Evolutionary conservation across 2,329 filamentous ascomycete genomes (phyloP), one percentile per base, ranked within the genome.

Genomic region (Hymenoscyphus infarciens): DNA sequence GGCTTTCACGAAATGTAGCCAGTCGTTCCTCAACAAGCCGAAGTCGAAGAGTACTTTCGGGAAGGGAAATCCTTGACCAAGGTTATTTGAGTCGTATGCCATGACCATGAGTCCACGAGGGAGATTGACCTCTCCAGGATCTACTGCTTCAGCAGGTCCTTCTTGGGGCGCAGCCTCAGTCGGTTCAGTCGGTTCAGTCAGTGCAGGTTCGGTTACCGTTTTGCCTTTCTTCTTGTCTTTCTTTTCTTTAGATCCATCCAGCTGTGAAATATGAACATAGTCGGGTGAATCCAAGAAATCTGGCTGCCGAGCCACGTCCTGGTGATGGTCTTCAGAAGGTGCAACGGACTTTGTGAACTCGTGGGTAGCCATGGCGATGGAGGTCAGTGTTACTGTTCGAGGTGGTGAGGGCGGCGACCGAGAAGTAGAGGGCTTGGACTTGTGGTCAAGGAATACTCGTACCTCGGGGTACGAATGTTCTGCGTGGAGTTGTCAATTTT

Each of bases 61-160:
- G 33, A 65, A 70, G 7, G 63, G 66, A 29, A 68, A 70, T 27
- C 66, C 68, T 27, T n/a, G n/a, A n/a, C n/a, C n/a, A n/a, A n/a
- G n/a, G n/a, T 45, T 27, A 19, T 60, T 19, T 16, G 60, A 61
- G n/a, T 63, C 39, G 25, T 63, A 59, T n/a, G 66, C 66, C 52
- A 62, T 63, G 31, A 70, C 62, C 29, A 66, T 64, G 6, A 65
- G 57, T 10, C 66, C 66, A 19, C 64, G 57, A 45, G 61, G 57
- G 35, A 64, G 42, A 22, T 49, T 22, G 42, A 22, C n/a, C 25
- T 5, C n/a, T 22, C 42, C 42, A 8, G 42, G n/a, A 8, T 22
- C 42, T 49, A 49, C n/a, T 22, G 19, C 19, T 22, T 22, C 42
- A 22, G 19, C 10, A 11, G 42, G 19, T 11, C 25, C n/a, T 22